Conservation (phyloP, 768 basidiomycete species). For the Pisolithus marmoratus region DNA sequence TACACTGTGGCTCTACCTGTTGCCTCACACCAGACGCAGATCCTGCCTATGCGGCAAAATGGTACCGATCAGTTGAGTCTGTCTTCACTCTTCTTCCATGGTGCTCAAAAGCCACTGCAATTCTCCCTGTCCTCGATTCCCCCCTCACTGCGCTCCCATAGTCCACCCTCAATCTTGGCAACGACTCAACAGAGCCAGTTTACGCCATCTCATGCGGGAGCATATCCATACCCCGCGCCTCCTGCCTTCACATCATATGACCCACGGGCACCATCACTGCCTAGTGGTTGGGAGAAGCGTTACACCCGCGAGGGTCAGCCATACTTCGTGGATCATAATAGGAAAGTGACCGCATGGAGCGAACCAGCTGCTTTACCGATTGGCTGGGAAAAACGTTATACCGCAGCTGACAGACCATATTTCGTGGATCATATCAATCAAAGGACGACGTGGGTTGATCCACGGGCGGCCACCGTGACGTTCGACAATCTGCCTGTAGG, state of each 20-base stretch:
- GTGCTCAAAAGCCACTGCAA: not conserved
- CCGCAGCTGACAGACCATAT: conserved; percentile 63
- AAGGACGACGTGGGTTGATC: conserved; percentile 73
- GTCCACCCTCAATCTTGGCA: not conserved
- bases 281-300: conserved; percentile 79
- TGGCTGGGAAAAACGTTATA: conserved; percentile 80
- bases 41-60: not conserved
- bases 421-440: conserved; percentile 85
- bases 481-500: conserved; percentile 77
- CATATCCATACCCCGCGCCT: not conserved
- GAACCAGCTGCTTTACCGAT: conserved; percentile 60
- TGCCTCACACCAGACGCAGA: not conserved
- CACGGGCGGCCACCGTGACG: conserved; percentile 29
- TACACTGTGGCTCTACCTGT: not conserved
- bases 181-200: too few relatives aligned
- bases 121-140: not conserved
- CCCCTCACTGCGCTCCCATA: not conserved
- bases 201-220: not conserved
- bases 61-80: not conserved
- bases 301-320: conserved; percentile 58
- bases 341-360: conserved; percentile 77
- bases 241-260: not conserved
- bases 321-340: conserved; percentile 87
- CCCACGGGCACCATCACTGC: conserved; percentile 36
- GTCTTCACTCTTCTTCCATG: not conserved